phyloP scores from a whole-genome alignment of 179 eudicot species.

The Dionaea muscipula region DNA sequence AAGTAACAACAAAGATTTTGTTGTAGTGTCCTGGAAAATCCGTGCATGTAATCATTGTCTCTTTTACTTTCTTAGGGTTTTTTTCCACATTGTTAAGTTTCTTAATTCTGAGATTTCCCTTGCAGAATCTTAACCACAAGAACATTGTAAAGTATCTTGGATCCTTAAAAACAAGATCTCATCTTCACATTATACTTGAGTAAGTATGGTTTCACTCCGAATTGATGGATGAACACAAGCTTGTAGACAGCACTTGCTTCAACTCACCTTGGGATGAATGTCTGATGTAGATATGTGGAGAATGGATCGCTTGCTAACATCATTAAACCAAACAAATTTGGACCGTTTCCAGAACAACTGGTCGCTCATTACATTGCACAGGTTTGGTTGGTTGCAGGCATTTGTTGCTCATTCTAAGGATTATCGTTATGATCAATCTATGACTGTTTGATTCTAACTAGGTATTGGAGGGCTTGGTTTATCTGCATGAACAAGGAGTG shows the following conservation, averaged over 20 bases:
- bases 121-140: conserved; percentile 94
- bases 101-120: conserved; percentile 14
- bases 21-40: no score
- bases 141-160: conserved; percentile 98
- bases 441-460: conserved; percentile 13
- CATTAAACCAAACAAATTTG: conserved; percentile 94
- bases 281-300: conserved; percentile 69
- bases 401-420: background rate
- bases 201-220: conserved; percentile 26
- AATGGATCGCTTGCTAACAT: conserved; percentile 98
- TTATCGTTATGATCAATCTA: conserved; percentile 6
- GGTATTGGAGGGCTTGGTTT: conserved; percentile 97
- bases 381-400: conserved; percentile 28
- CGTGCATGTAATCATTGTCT: background rate
- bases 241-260: background rate
- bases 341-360: conserved; percentile 97
- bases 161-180: conserved; percentile 79
- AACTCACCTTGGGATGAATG: background rate
- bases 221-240: background rate
- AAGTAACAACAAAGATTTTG: background rate
- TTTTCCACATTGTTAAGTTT: background rate
- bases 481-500: conserved; percentile 97
- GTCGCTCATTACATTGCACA: conserved; percentile 95
- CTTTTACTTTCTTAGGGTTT: background rate
- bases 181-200: conserved; percentile 98